Evolutionary conservation across 805 yeast species (phyloP).

Genomic region (Candida tibetensis): DNA sequence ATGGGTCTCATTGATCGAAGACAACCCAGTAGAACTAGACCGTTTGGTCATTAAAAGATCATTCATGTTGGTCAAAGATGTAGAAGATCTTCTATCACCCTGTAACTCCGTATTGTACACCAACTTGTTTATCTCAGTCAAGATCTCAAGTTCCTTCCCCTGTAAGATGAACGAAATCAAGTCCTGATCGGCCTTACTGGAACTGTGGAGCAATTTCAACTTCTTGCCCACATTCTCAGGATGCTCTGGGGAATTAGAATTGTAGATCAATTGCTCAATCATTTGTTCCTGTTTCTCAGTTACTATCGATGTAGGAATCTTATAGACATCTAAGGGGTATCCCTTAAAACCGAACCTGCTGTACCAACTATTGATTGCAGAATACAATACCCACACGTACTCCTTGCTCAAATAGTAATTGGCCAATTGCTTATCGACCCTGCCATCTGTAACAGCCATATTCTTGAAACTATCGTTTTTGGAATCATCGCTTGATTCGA

Average conservation of each 20-base stretch:
- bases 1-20: constrained; percentile 17
- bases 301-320: constrained; percentile 23
- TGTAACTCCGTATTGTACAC: constrained; percentile 32
- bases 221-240: constrained; percentile 24
- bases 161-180: constrained; percentile 31
- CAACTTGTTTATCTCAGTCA: constrained; percentile 36
- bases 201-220: constrained; percentile 24
- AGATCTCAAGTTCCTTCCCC: constrained; percentile 32
- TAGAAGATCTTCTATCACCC: constrained; percentile 29
- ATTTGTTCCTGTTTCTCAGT: constrained; percentile 19
- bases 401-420: constrained; percentile 32
- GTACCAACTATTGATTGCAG: constrained; percentile 72
- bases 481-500: constrained; percentile 19
- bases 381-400: constrained; percentile 53
- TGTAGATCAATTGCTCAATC: constrained; percentile 20
- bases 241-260: neutral
- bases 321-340: constrained; percentile 34
- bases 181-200: constrained; percentile 24
- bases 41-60: constrained; percentile 19
- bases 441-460: constrained; percentile 30
- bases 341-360: constrained; percentile 55
- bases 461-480: constrained; percentile 29
- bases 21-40: constrained; percentile 21
- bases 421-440: constrained; percentile 28
- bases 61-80: constrained; percentile 31